Conservation (phyloP, 768 basidiomycete species). For the Kwoniella sp. region DNA sequence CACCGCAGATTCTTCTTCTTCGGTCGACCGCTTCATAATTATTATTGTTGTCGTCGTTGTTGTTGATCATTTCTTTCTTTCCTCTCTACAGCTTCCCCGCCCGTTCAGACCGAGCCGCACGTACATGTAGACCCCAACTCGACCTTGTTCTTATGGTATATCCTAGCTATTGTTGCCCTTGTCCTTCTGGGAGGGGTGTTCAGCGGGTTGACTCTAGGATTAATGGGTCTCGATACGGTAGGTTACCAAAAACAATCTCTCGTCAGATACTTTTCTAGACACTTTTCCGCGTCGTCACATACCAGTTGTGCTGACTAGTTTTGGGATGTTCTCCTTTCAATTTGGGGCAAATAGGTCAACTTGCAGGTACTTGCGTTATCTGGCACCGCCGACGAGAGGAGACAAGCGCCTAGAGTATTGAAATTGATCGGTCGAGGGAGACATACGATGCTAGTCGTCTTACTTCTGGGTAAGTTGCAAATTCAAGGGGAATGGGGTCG, state of each 20-base stretch:
- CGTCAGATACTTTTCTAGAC: no score
- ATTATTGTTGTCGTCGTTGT: no score
- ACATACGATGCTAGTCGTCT: slow-evolving; percentile 48
- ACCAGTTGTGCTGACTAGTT: no score
- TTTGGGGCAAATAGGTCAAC: slow-evolving; percentile 42
- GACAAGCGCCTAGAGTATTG: slow-evolving; percentile 42
- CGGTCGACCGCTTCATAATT: no score
- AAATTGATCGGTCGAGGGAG: slow-evolving; percentile 36
- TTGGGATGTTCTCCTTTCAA: no score
- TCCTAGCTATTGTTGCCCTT: slow-evolving; percentile 32
- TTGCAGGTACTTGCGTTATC: slow-evolving; percentile 45
- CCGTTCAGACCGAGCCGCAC: slow-evolving; percentile 26
- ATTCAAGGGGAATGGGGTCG: no score
- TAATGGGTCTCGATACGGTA: slow-evolving; percentile 48
- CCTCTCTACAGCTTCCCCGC: slow-evolving; percentile 1
- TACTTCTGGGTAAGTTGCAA: slow-evolving; percentile 46
- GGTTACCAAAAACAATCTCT: slow-evolving; percentile 16
- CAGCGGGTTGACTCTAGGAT: slow-evolving; percentile 43
- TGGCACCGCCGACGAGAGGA: slow-evolving; percentile 38
- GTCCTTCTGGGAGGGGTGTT: slow-evolving; percentile 44
- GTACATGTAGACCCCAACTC: slow-evolving; percentile 42
- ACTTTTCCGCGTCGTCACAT: no score
- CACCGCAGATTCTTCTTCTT: no score
- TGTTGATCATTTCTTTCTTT: neutral
- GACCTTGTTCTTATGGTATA: slow-evolving; percentile 41